Evolutionary conservation across 805 yeast genomes (phyloP), one percentile per base, ranked within the genome.

Genomic region (Saturnispora galanensis): DNA sequence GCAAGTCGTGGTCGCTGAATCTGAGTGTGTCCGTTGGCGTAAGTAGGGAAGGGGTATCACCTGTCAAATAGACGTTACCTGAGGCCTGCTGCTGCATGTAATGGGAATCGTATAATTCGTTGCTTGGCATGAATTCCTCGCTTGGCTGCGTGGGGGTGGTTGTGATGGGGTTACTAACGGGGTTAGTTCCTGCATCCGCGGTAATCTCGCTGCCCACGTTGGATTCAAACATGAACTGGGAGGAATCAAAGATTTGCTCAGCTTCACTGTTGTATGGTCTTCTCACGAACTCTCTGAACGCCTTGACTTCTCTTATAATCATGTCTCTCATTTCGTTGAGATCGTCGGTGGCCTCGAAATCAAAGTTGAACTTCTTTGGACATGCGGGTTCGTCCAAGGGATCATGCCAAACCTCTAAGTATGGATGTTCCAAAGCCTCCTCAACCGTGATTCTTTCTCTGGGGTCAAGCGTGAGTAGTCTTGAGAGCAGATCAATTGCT

Each of bases 341-440:
- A 51, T 87, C 96, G 52, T 85, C 86, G 13, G 81, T 82, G 12
- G 75, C 81, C 67, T 89, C 97, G 61, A 89, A 89, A 5, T 84
- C 70, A 60, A 89, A 89, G 57, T 89, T 95, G 60, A 89, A 89
- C 54, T 84, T 83, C 2, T 76, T 70, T 38, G 77, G 76, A 60
- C 96, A 87, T 40, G 73, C 80, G 7, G 89, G 89, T 64, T 93
- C 97, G 59, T 93, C 97, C 29, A 76, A 74, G 5, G 96, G 93
- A 62, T 88, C 96, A 59, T 87, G 97, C 89, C 96, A 93, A 30
- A 84, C 75, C 39, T 79, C 71, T 45, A 93, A 65, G 60, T 90
- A 93, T 8, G 96, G 96, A 64, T 93, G 98, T 48, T 70, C 73
- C 41, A 93, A 68, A 0, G 97, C 97, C 53, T 87, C 83, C 47